These are phyloP conservation scores for Blastocystis hominis DNA, from an alignment of 352 stramenopile genomes.

Conservation along the genomic window DNA sequence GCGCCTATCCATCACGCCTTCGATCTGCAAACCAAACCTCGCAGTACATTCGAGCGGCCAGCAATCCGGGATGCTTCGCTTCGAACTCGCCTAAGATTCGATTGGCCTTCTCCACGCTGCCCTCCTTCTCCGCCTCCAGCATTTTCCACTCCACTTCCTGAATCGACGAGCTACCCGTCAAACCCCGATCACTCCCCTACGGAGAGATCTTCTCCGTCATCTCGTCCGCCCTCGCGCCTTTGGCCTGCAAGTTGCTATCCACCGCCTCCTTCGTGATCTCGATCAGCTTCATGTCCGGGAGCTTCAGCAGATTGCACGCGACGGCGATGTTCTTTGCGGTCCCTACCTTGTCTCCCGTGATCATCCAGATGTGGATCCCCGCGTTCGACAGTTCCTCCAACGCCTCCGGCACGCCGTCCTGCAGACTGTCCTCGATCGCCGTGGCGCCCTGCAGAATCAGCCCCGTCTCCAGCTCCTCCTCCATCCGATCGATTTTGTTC, in stretches of 20 bases:
- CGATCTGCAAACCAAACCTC: not conserved
- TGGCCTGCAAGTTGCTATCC: slow-evolving; percentile 1
- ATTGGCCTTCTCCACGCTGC: not conserved
- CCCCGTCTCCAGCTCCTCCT: slow-evolving; percentile 66
- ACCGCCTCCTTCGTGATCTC: slow-evolving; percentile 12
- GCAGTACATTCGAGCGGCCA: not conserved
- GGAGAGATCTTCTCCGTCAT: slow-evolving; percentile 54
- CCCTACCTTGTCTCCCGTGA: slow-evolving; percentile 97
- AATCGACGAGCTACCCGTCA: slow-evolving; percentile 23
- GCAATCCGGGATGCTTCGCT: not conserved
- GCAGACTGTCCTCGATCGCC: slow-evolving; percentile 89
- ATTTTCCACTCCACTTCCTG: slow-evolving; percentile 10
- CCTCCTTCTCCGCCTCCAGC: not conserved
- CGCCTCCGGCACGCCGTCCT: slow-evolving; percentile 85
- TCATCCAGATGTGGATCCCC: slow-evolving; percentile 95
- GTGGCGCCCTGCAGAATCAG: slow-evolving; percentile 83
- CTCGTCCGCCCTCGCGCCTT: slow-evolving; percentile 5
- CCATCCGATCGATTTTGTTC: slow-evolving; percentile 59
- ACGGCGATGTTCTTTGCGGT: slow-evolving; percentile 95
- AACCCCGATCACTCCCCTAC: slow-evolving; percentile 10
- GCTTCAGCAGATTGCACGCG: slow-evolving; percentile 85
- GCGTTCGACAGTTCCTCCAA: slow-evolving; percentile 84
- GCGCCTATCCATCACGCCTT: not conserved
- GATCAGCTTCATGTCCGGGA: slow-evolving; percentile 61
- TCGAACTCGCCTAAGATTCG: not conserved